phyloP scores from a whole-genome alignment of 805 yeast genomes.

The Ogataea methanolica region DNA sequence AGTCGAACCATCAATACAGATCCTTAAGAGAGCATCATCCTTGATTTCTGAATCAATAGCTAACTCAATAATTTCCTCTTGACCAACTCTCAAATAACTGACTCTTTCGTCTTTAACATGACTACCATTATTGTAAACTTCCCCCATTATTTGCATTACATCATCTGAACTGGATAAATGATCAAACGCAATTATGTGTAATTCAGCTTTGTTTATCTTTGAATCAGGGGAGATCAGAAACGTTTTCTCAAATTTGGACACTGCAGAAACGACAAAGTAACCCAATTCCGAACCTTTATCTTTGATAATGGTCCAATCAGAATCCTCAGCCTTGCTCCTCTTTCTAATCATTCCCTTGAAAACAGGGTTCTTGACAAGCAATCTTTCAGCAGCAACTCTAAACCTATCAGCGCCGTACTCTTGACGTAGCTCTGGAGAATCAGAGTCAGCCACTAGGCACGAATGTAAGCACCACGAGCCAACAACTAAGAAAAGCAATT shows the following conservation, averaged over 20 bases:
- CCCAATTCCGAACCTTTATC: constrained; percentile 41
- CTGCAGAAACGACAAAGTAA: constrained; percentile 55
- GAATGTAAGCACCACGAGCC: constrained; percentile 87
- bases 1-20: constrained; percentile 68
- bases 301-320: constrained; percentile 6
- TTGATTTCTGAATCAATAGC: constrained; percentile 20
- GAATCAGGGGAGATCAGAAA: constrained; percentile 64
- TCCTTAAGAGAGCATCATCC: constrained; percentile 38
- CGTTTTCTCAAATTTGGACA: constrained; percentile 52
- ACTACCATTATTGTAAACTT: constrained; percentile 52
- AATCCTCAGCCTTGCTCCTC: constrained; percentile 1
- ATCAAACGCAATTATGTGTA: constrained; percentile 46
- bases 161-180: constrained; percentile 26
- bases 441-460: constrained; percentile 75
- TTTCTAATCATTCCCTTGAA: constrained; percentile 39
- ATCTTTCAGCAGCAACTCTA: constrained; percentile 56
- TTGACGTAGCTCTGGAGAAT: constrained; percentile 55
- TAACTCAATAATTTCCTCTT: constrained; percentile 13
- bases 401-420: constrained; percentile 64
- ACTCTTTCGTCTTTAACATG: constrained; percentile 51
- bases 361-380: constrained; percentile 45
- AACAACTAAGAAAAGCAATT: constrained; percentile 50
- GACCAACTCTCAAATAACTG: constrained; percentile 34
- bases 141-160: constrained; percentile 50
- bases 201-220: constrained; percentile 33